phyloP scores from a whole-genome alignment of 345 rosid genomes.

The Raphanus sativus region DNA sequence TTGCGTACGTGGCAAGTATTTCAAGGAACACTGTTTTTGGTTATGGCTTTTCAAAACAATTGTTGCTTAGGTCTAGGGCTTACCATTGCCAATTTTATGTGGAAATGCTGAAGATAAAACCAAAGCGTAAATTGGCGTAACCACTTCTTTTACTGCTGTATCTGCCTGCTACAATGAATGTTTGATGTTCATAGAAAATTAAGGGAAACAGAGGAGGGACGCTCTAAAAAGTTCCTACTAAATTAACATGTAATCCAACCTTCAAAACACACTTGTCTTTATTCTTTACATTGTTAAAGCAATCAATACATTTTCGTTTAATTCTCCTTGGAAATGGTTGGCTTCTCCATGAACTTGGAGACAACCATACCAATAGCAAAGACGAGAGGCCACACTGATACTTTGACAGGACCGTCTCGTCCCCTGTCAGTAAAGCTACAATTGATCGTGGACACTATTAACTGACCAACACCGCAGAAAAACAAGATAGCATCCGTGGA shows the following conservation, averaged over 20 bases:
- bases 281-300: neutral
- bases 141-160: neutral
- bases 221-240: neutral
- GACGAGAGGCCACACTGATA: slow-evolving; percentile 11
- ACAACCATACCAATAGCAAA: slow-evolving; percentile 6
- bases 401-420: neutral
- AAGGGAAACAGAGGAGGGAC: neutral
- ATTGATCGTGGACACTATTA: neutral
- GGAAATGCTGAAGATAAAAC: neutral
- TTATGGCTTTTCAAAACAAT: neutral
- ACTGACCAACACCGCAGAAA: slow-evolving; percentile 9
- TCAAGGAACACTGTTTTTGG: neutral
- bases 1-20: neutral
- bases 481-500: neutral
- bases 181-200: neutral
- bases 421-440: neutral
- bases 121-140: neutral
- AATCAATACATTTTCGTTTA: neutral
- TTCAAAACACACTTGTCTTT: neutral
- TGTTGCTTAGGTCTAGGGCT: neutral
- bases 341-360: slow-evolving; percentile 20
- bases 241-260: neutral
- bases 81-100: neutral
- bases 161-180: neutral
- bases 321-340: neutral